Base-by-base conservation (phyloP, 2,329 filamentous ascomycete species). In the Coccinonectria pachysandricola region DNA sequence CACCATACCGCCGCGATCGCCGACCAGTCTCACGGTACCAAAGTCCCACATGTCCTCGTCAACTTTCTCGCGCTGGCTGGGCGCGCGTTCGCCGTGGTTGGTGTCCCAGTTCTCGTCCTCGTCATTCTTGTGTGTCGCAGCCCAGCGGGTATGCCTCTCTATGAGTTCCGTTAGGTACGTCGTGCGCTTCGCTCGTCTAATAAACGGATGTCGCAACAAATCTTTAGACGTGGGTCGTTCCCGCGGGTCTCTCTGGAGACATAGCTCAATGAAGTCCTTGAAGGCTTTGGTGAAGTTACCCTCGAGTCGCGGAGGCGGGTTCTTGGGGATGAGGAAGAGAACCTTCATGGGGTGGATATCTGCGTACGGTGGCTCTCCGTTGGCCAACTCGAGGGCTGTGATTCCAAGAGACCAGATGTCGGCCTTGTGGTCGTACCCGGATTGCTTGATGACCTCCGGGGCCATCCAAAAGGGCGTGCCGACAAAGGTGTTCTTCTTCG, bases 381-480 rank as follows among this genome's bases (percentile, higher is more conserved):
- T 81, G 28, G 88, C 88, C 37, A 96, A 59, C 54, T 95, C 88
- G 21, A 96, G 71, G 2, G 88, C 87, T 1, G 88, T 95, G 50
- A 95, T 95, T 19, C 88, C 88, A 11, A 95, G 64, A 2, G 88
- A 95, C 88, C 88, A 96, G 32, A 96, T 94, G 50, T 96, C 88
- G 22, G 88, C 88, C 60, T 95, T 95, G 60, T 93, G 85, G 54
- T 95, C 88, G 61, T 96, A 95, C 24, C 88, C 88, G 31, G 86
- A 93, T 55, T 98, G 88, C 60, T 94, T 94, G 56, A 98, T 98
- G 29, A 96, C 88, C 59, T 98, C 88, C 8, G 88, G 88, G 3
- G 91, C 88, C 88, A 98, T 98, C 91, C 91, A 98, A 53, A 96
- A 98, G 2, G 91, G 88, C 0, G 88, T 96, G 17, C 91, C 91